phyloP scores from a whole-genome alignment of 2,329 filamentous ascomycete species.

The Akanthomyces uredinophilus region DNA sequence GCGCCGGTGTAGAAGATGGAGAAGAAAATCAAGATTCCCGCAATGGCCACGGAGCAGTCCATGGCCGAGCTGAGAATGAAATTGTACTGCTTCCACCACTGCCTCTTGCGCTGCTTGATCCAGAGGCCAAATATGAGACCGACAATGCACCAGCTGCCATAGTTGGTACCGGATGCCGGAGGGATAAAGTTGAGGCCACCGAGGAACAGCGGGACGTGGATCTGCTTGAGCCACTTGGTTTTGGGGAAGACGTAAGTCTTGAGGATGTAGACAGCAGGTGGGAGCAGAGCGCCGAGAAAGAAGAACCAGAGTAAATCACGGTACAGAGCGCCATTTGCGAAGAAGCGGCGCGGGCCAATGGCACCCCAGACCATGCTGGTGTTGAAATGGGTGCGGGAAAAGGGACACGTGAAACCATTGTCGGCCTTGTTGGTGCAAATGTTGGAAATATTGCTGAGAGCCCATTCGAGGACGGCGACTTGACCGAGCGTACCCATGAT shows the following conservation, averaged over 20 bases:
- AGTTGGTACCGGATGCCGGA: conserved; percentile 29
- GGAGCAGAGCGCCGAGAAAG: conserved; percentile 44
- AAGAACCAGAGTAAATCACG: conserved; percentile 48
- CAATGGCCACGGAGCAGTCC: conserved; percentile 28
- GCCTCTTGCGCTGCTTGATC: conserved; percentile 21
- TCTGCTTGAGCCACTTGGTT: conserved; percentile 22
- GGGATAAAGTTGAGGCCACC: conserved; percentile 30
- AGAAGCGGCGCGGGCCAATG: conserved; percentile 52
- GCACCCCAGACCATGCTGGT: conserved; percentile 52
- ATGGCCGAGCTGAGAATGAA: conserved; percentile 29
- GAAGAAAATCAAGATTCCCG: conserved; percentile 31
- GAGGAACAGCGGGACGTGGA: conserved; percentile 28
- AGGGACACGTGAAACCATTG: conserved; percentile 41
- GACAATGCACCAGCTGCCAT: conserved; percentile 28
- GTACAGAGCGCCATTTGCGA: conserved; percentile 46
- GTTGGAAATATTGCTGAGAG: conserved; percentile 39
- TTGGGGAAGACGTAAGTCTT: conserved; percentile 22
- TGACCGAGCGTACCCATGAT: conserved; percentile 41
- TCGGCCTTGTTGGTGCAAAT: conserved; percentile 42
- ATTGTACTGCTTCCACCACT: conserved; percentile 29
- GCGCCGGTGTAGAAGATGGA: conserved; percentile 28
- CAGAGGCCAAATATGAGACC: conserved; percentile 25
- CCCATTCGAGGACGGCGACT: conserved; percentile 33
- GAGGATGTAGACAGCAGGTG: conserved; percentile 40
- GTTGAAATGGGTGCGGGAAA: conserved; percentile 41